A percentile compares a stretch with the other conserved stretches of the same genome.
Conservation (phyloP, 2,329 filamentous ascomycete genomes). For the Basipetospora chlamydospora region DNA sequence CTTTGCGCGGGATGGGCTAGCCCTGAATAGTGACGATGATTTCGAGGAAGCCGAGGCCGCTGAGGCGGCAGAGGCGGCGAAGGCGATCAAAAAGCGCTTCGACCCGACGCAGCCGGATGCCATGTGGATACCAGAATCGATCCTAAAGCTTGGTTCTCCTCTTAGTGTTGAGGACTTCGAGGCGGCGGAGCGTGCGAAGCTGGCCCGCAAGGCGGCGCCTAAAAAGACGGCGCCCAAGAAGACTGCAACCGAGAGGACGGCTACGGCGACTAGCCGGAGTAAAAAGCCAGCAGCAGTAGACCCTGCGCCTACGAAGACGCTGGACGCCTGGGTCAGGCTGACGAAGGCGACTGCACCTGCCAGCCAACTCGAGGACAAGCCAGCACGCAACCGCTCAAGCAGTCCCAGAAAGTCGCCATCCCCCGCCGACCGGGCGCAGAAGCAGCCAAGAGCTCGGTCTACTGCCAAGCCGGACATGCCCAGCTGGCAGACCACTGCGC, state of each 20-base stretch:
- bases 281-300: too few species aligned
- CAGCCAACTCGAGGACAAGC: neutral
- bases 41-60: constrained; percentile 22
- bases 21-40: constrained; percentile 54
- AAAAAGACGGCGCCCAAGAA: neutral
- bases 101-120: constrained; percentile 49
- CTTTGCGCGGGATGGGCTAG: constrained; percentile 37
- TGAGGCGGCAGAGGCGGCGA: constrained; percentile 1
- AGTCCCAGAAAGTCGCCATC: neutral
- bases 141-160: constrained; percentile 11
- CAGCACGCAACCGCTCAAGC: neutral
- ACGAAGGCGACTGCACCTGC: neutral
- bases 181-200: constrained; percentile 16
- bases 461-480: too few species aligned
- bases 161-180: constrained; percentile 11
- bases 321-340: constrained; percentile 3
- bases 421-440: too few species aligned
- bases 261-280: too few species aligned
- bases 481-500: neutral
- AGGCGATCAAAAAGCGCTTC: constrained; percentile 28
- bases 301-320: neutral
- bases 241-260: neutral
- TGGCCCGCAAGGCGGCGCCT: neutral
- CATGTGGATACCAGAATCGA: constrained; percentile 23
- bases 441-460: too few species aligned